Evolutionary conservation across 192 early-diverging fungal species (phyloP), one percentile per base, ranked within the genome.

Genomic region (Podila verticillata): DNA sequence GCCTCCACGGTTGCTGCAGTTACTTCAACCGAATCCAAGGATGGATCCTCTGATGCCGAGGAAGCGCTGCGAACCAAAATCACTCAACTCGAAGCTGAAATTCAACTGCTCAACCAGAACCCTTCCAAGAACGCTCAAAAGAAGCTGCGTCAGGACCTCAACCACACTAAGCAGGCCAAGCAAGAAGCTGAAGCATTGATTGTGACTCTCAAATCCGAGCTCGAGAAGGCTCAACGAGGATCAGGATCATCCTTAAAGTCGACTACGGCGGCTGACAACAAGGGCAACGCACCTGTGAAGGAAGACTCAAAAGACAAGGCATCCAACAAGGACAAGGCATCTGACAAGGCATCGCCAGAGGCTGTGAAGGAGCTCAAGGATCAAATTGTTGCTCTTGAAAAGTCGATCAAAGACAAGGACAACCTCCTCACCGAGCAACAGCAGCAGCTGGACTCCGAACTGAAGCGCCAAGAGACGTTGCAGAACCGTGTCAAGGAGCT

Each of bases 71-170:
- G 48, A 28, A 29, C 49, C 32, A 80, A 80, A 57, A 59, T 80
- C 8, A 47, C 20, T 4, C 8, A 67, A 26, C 77, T 80, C 2
- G 77, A 80, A 28, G 70, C 69, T 8, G 77, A 80, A 56, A 68
- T 80, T 7, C 63, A 57, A 5, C 22, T 48, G 7, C 58, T 80
- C 26, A 72, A 61, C 34, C 60, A 80, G 19, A 54, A 48, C 7
- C 77, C 77, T 5, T 80, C 77, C 22, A 80, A 80, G 57, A 80
- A 80, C 48, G 65, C 77, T 1, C 70, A 72, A 29, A 80, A 80
- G 70, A 80, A 72, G 51, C 22, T 80, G 35, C 77, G 77, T 7
- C 77, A 80, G 30, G 77, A 80, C 4, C 47, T 80, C 44, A 80
- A 80, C 61, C 77, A 80, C 20, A 68, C 77, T 1, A 80, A 80